A percentile compares a stretch with the other conserved stretches of the same genome.
Conservation (phyloP, 768 basidiomycete species). For the Tricholoma sp. region DNA sequence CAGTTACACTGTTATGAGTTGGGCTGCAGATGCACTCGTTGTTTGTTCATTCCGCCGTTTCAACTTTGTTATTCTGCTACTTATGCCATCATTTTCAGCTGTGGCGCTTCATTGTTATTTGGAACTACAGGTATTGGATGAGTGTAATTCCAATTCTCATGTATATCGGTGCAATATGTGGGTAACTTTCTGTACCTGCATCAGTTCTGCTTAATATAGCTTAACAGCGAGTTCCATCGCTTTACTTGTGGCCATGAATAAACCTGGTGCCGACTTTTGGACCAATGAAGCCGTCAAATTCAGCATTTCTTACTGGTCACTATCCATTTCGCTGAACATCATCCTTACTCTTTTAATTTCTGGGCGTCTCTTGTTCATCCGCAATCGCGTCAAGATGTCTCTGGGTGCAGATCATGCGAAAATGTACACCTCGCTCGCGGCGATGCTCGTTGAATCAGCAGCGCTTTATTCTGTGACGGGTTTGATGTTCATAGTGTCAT, state of each 20-base stretch:
- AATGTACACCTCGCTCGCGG: slow-evolving; percentile 27
- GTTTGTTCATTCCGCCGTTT: not conserved
- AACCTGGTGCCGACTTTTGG: slow-evolving; percentile 1
- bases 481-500: slow-evolving; percentile 29
- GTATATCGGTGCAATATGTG: not conserved
- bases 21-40: not conserved
- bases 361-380: slow-evolving; percentile 27
- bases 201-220: not conserved
- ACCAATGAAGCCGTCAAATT: slow-evolving; percentile 17
- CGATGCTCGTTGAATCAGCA: slow-evolving; percentile 34
- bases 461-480: slow-evolving; percentile 29
- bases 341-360: slow-evolving; percentile 31
- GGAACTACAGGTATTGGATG: not conserved
- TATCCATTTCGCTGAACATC: slow-evolving; percentile 33
- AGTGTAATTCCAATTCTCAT: not conserved
- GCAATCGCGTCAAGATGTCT: slow-evolving; percentile 13
- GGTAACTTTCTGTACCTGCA: not conserved
- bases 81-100: not conserved
- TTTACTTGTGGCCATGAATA: not conserved
- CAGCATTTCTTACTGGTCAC: slow-evolving; percentile 30
- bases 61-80: not conserved
- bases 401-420: slow-evolving; percentile 20
- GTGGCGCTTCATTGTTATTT: not conserved
- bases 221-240: not conserved
- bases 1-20: not conserved